These are phyloP conservation scores for Backusella australiensis DNA, from an alignment of 192 early-diverging fungal species.

Conservation along the genomic window DNA sequence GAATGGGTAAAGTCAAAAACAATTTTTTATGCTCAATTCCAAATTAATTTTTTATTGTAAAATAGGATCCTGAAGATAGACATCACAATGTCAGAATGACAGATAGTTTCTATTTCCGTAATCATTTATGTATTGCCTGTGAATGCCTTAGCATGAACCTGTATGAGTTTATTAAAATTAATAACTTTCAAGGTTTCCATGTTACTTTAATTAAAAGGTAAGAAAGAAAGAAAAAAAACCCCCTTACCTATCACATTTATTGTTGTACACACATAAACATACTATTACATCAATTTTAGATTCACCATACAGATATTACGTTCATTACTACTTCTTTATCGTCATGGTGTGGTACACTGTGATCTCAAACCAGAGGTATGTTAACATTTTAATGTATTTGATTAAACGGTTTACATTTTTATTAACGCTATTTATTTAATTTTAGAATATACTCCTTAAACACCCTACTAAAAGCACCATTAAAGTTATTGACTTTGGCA, in stretches of 20 bases:
- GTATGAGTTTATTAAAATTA: slow-evolving; percentile 95
- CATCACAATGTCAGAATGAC: slow-evolving; percentile 87
- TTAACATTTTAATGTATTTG: slow-evolving; percentile 30
- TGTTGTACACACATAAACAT: background rate
- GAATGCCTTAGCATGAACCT: slow-evolving; percentile 93
- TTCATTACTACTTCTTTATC: slow-evolving; percentile 69
- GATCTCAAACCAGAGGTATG: slow-evolving; percentile 93
- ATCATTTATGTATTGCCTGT: slow-evolving; percentile 93
- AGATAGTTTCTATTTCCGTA: slow-evolving; percentile 91
- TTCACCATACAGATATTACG: slow-evolving; percentile 85
- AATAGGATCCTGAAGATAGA: slow-evolving; percentile 75
- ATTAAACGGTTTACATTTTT: background rate
- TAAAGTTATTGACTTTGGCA: slow-evolving; percentile 99
- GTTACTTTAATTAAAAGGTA: slow-evolving; percentile 69
- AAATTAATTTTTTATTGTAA: slow-evolving; percentile 5
- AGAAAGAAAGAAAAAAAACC: background rate
- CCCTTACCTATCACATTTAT: background rate
- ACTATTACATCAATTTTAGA: slow-evolving; percentile 30
- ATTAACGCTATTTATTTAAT: slow-evolving; percentile 35
- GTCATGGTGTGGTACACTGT: slow-evolving; percentile 86
- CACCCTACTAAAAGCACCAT: slow-evolving; percentile 72
- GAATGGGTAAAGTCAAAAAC: slow-evolving; percentile 57
- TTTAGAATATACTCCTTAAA: slow-evolving; percentile 79
- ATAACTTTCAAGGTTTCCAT: slow-evolving; percentile 87
- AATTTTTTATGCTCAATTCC: background rate